Conservation (phyloP, 768 basidiomycete genomes). For the Termitomyces sp. region DNA sequence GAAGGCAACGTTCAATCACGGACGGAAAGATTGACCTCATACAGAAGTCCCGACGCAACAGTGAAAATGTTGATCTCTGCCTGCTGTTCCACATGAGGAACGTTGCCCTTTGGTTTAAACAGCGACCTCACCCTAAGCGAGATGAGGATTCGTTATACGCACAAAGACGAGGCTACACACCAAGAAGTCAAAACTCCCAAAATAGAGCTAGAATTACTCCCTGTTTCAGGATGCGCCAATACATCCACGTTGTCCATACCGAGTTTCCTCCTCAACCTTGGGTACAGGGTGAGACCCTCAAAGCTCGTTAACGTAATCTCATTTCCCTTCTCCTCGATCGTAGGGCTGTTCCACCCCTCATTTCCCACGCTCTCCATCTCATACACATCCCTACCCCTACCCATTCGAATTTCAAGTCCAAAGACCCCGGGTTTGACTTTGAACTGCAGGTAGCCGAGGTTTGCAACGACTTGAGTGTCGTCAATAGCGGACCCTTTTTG, state of each 20-base stretch:
- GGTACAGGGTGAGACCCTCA: conserved; percentile 86
- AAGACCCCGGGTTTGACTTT: conserved; percentile 89
- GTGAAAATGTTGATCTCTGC: conserved; percentile 99
- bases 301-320: conserved; percentile 84
- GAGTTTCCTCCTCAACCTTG: conserved; percentile 57
- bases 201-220: conserved; percentile 29
- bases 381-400: conserved; percentile 77
- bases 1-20: neutral
- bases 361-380: conserved; percentile 81
- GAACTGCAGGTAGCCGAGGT: conserved; percentile 95
- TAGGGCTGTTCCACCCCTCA: conserved; percentile 81
- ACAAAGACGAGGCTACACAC: conserved; percentile 28
- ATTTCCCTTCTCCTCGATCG: conserved; percentile 60
- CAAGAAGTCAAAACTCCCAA: conserved; percentile 44
- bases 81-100: conserved; percentile 32
- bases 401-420: conserved; percentile 74
- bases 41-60: conserved; percentile 92
- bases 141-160: neutral
- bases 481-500: conserved; percentile 47
- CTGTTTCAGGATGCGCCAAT: conserved; percentile 39
- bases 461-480: conserved; percentile 91
- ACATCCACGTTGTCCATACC: conserved; percentile 87
- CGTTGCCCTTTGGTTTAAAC: conserved; percentile 28
- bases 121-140: conserved; percentile 37
- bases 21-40: conserved; percentile 59